Evolutionary conservation across 2,329 filamentous ascomycete species (phyloP).

Genomic region (Xylaria multiplex): DNA sequence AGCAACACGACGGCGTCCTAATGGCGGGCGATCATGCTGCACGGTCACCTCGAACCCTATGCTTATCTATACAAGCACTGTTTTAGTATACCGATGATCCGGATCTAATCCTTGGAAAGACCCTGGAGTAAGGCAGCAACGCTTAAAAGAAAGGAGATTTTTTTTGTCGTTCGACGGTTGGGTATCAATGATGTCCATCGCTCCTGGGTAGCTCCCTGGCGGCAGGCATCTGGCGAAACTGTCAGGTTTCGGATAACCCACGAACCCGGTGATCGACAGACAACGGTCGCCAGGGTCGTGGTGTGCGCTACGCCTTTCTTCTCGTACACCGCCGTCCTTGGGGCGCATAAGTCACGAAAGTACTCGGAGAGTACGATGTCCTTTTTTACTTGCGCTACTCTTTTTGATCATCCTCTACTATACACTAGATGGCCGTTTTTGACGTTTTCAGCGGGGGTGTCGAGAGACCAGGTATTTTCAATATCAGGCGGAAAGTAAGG

Average conservation of each 20-base stretch:
- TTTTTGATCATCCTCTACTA: not conserved
- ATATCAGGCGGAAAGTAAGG: too few relatives aligned
- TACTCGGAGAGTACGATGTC: not conserved
- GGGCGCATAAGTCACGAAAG: not conserved
- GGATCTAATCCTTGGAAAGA: too few relatives aligned
- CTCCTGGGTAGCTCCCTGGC: not conserved
- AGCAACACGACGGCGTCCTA: too few relatives aligned
- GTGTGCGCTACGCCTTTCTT: not conserved
- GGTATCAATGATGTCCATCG: not conserved
- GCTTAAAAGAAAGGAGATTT: not conserved
- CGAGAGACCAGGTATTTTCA: too few relatives aligned
- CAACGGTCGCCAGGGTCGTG: too few relatives aligned
- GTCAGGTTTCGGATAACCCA: not conserved
- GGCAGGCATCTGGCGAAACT: too few relatives aligned
- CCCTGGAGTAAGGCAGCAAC: not conserved
- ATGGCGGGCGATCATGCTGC: not conserved
- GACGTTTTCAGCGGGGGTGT: too few relatives aligned
- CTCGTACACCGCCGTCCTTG: not conserved
- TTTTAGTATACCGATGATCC: not conserved
- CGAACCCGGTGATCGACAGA: not conserved
- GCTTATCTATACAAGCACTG: not conserved
- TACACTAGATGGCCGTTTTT: not conserved
- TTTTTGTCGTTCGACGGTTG: not conserved
- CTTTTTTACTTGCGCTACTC: not conserved
- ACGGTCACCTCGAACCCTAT: not conserved